These are phyloP conservation scores for Sporothrix inflata DNA, from an alignment of 2,329 filamentous ascomycete species.

Conservation along the genomic window DNA sequence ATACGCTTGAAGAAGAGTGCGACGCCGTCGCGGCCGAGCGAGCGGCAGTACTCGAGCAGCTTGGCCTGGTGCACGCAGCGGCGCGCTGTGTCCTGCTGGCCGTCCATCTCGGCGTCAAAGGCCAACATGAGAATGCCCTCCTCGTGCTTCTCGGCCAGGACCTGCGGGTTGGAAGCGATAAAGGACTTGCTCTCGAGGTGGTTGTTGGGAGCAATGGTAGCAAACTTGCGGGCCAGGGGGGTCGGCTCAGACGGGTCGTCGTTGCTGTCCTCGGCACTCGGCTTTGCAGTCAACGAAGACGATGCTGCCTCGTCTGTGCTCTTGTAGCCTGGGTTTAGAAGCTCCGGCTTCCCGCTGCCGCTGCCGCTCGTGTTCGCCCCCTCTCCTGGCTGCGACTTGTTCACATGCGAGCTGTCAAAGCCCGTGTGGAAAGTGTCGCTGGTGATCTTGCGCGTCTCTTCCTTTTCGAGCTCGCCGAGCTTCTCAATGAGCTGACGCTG, in stretches of 20 bases:
- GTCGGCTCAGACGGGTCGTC: constrained; percentile 78
- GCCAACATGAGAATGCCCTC: constrained; percentile 90
- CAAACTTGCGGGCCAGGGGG: constrained; percentile 77
- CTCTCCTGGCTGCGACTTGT: constrained; percentile 55
- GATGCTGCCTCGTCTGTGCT: constrained; percentile 22
- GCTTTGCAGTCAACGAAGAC: background rate
- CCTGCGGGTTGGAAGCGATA: constrained; percentile 74
- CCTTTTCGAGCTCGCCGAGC: constrained; percentile 79
- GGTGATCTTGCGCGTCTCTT: constrained; percentile 88
- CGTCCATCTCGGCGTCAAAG: constrained; percentile 83
- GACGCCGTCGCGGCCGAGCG: constrained; percentile 85
- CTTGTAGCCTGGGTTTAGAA: constrained; percentile 69
- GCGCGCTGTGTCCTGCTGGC: constrained; percentile 73
- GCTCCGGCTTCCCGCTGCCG: constrained; percentile 64
- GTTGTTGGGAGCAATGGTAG: constrained; percentile 73
- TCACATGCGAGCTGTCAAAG: constrained; percentile 84
- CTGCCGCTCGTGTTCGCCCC: constrained; percentile 40
- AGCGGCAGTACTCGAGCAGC: constrained; percentile 90
- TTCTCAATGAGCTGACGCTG: constrained; percentile 76
- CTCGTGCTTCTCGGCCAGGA: constrained; percentile 80
- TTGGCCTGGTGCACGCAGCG: constrained; percentile 94
- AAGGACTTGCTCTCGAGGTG: constrained; percentile 76
- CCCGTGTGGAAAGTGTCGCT: constrained; percentile 87
- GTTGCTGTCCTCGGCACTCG: constrained; percentile 58
- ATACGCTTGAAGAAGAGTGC: constrained; percentile 95